Percentiles rank a stretch among this genome's conserved stretches.
phyloP scores from a whole-genome alignment of 208 protist species.

The Angomonas ambiguus region DNA sequence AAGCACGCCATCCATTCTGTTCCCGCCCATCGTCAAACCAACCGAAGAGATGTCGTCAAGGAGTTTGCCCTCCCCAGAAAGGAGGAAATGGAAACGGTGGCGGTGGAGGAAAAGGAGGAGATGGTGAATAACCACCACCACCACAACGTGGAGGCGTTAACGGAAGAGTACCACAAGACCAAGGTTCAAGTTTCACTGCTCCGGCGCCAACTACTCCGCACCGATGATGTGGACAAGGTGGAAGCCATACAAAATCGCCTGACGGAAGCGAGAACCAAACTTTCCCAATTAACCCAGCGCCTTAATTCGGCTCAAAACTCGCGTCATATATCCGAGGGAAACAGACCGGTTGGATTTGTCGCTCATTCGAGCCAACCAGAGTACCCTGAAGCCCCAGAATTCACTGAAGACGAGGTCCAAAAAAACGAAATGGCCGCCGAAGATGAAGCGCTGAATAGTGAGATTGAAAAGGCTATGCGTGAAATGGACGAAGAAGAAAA shows the following conservation, averaged over 20 bases:
- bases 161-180: conserved; percentile 77
- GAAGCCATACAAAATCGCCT: conserved; percentile 61
- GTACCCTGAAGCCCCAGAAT: conserved; percentile 40
- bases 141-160: conserved; percentile 50
- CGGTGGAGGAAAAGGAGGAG: conserved; percentile 7
- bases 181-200: conserved; percentile 83
- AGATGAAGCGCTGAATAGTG: conserved; percentile 24
- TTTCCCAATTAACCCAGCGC: conserved; percentile 43
- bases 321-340: conserved; percentile 2
- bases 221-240: conserved; percentile 59
- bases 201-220: conserved; percentile 67
- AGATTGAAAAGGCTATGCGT: conserved; percentile 31
- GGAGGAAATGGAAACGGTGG: conserved; percentile 8
- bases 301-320: conserved; percentile 32
- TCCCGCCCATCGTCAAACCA: conserved; percentile 58
- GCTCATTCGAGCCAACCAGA: neutral
- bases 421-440: conserved; percentile 26
- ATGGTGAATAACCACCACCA: conserved; percentile 16
- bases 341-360: conserved; percentile 20
- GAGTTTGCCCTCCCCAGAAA: conserved; percentile 72
- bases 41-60: conserved; percentile 49
- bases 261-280: conserved; percentile 36
- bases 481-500: conserved; percentile 30
- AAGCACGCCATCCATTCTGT: conserved; percentile 52
- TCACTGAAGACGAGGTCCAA: conserved; percentile 8